phyloP scores from a whole-genome alignment of 345 rosid genomes.

The Acer yangbiense region DNA sequence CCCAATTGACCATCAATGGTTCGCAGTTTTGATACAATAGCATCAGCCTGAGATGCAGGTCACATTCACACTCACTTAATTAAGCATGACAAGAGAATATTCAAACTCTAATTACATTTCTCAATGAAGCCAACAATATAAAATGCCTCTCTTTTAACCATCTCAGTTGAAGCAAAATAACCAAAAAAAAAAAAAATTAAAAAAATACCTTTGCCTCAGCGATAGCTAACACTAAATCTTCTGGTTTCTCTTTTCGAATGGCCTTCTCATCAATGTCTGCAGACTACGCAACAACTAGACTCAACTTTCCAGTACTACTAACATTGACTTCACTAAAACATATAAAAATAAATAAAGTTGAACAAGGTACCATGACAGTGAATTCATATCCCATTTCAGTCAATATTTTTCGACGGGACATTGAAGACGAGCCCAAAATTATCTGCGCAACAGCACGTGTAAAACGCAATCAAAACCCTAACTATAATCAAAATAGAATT shows the following conservation, averaged over 20 bases:
- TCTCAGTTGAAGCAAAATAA: neutral
- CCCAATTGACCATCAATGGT: slow-evolving; percentile 27
- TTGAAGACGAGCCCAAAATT: slow-evolving; percentile 84
- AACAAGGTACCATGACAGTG: slow-evolving; percentile 55
- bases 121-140: neutral
- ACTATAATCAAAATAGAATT: neutral
- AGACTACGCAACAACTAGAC: slow-evolving; percentile 39
- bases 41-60: slow-evolving; percentile 69
- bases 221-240: slow-evolving; percentile 82
- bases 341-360: neutral
- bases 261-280: slow-evolving; percentile 91
- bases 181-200: neutral
- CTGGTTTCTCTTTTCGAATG: slow-evolving; percentile 79
- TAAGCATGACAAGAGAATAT: neutral
- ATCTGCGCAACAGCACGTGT: slow-evolving; percentile 42
- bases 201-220: slow-evolving; percentile 86
- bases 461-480: neutral
- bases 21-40: slow-evolving; percentile 52
- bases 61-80: slow-evolving; percentile 25
- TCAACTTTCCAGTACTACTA: neutral
- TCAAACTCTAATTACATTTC: neutral
- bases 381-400: slow-evolving; percentile 91
- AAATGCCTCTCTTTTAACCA: neutral
- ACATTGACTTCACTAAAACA: neutral
- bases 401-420: slow-evolving; percentile 63